Conservation (phyloP, 768 basidiomycete species). For the Hortiboletus campestris region DNA sequence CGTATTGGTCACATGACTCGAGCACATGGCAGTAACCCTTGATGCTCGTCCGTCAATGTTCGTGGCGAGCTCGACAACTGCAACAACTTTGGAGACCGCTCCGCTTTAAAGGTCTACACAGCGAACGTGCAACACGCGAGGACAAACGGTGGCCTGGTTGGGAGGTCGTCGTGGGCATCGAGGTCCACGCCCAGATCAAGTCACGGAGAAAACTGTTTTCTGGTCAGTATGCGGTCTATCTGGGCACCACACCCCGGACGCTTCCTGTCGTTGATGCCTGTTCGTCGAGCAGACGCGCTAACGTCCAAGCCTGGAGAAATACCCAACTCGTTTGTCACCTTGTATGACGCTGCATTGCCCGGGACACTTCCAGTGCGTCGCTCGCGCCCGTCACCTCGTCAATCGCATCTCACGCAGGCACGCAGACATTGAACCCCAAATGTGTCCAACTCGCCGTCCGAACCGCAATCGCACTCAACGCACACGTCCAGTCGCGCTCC, state of each 20-base stretch:
- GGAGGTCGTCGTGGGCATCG: conserved; percentile 89
- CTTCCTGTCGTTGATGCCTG: not conserved
- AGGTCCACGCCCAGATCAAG: conserved; percentile 94
- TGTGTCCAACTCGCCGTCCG: conserved; percentile 79
- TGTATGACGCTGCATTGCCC: conserved; percentile 88
- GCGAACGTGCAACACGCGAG: conserved; percentile 3
- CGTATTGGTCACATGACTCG: conserved; percentile 24
- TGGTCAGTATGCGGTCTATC: conserved; percentile 33
- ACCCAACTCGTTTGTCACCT: conserved; percentile 72
- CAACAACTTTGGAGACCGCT: conserved; percentile 16
- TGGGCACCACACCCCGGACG: too few relatives aligned
- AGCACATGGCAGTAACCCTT: not conserved
- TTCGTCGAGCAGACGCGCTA: conserved; percentile 33
- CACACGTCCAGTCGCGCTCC: conserved; percentile 63
- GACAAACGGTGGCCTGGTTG: conserved; percentile 74
- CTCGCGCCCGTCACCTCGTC: not conserved
- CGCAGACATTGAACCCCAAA: conserved; percentile 49
- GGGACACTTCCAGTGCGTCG: conserved; percentile 83
- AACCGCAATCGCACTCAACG: conserved; percentile 74
- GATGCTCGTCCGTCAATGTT: conserved; percentile 23
- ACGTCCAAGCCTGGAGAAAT: conserved; percentile 46
- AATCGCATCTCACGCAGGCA: not conserved
- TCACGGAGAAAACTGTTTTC: conserved; percentile 90
- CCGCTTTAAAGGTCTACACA: not conserved
- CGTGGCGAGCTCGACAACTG: conserved; percentile 12